Base-by-base conservation (phyloP, 495 filamentous ascomycete species). In the Hypoxylon trugodes region DNA sequence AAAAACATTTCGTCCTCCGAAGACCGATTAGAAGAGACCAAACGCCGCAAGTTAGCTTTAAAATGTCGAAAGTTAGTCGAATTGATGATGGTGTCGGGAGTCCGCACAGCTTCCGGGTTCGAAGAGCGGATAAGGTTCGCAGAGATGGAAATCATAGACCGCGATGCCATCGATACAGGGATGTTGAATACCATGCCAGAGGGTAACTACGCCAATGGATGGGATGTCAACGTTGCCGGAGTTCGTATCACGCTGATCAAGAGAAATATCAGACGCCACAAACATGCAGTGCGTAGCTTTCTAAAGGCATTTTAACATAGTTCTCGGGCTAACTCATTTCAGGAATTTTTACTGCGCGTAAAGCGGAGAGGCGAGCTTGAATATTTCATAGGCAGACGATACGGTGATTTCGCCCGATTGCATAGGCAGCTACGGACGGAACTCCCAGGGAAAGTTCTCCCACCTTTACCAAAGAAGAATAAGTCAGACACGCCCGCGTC, bases 61-160 rank as follows among this genome's bases (percentile, higher is more conserved):
- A 98, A 98, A 82, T 90, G 91, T 24, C 87, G 92, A 72, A 98
- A 98, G 80, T 77, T 98, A 47, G 89, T 98, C 24, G 95, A 98
- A 77, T 79, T 98, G 56, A 98, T 98, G 95, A 97, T 98, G 93
- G 96, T 98, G 13, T 97, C 92, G 3, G 95, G 96, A 3, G 88
- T 98, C 42, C 93, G 90, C 16, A 98, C 95, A 1, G 92, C 95
- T 12, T 97, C 93, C 13, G 95, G 95, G 2, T 98, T 98, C 68
- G 95, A 98, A 75, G 95, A 98, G 73, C 85, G 95, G 13, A 96
- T 98, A 63, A 84, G 92, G 32, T 98, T 98, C 70, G 90, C 93
- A 0, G 95, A 98, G 76, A 88, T 98, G 74, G 95, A 98, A 71
- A 90, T 97, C 15, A 92, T 98, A 13, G 95, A 98, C 61, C 84